Base-by-base conservation (phyloP, 139 green algal genomes). In the Chara braunii region DNA sequence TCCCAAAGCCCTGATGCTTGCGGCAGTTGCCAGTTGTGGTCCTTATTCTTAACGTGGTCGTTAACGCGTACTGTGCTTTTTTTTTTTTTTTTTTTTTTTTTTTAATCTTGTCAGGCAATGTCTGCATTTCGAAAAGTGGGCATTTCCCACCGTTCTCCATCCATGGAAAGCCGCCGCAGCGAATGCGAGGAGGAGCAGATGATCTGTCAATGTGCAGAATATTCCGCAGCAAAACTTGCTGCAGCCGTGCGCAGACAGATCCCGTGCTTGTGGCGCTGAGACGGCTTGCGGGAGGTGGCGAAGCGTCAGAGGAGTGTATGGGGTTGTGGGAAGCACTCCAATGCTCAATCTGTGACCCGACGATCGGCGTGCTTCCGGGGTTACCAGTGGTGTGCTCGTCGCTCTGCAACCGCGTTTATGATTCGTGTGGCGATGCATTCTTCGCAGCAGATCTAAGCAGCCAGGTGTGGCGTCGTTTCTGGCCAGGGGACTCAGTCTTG, bases 301-400 rank as follows among this genome's bases (percentile, higher is more conserved):
- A 64, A 22, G 23, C 55, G 5, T 40, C 55, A 1, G 55, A 64
- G 23, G 28, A 64, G 26, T 64, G 55, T 37, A 7, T 26, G 11
- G 31, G 23, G 22, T 23, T 56, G 55, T 64, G 55, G 55, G 55
- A 64, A 37, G 55, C 55, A 18, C 55, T 64, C n/a, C n/a, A 64
- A 37, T 64, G 55, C 32, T 36, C 55, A 24, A 54, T 55, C 22
- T 64, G 55, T 54, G 37, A 64, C 55, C 55, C 55, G 37, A n/a
- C 33, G 37, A 54, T 64, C 33, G 55, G 55, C 55, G 51, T 37
- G 2, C 32, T 33, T 36, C 55, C 32, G 24, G 55, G 55, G 14
- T 37, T 37, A 7, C 55, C 55, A n/a, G 55, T 37, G 5, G 33
- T 64, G 23, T 64, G 55, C 55, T n/a, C 32, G n/a, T 64, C 55